These are phyloP conservation scores for Triticum urartu DNA, from an alignment of 176 grass and related monocot species.

Conservation along the genomic window DNA sequence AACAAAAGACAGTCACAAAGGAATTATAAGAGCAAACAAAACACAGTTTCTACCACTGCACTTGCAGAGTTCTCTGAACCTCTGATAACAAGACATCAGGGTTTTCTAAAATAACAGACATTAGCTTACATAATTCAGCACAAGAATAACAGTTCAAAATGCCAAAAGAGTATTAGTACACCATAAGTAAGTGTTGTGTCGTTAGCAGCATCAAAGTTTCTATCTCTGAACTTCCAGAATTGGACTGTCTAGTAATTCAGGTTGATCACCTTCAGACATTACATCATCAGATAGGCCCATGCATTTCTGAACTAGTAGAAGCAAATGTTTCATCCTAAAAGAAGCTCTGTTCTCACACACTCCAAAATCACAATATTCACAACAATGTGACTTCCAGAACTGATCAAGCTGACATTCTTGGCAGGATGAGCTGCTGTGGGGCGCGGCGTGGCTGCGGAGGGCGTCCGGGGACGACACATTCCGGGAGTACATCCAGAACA, in stretches of 20 bases:
- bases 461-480: conserved; percentile 69
- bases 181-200: background rate
- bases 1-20: background rate
- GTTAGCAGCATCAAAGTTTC: background rate
- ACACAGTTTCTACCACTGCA: background rate
- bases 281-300: background rate
- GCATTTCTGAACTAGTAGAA: background rate
- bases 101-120: background rate
- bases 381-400: background rate
- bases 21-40: background rate
- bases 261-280: background rate
- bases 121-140: background rate
- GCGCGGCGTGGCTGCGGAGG: conserved; percentile 81
- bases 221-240: background rate
- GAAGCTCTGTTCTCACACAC: background rate
- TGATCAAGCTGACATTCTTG: background rate
- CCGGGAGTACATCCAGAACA: conserved; percentile 85
- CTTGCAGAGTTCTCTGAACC: background rate
- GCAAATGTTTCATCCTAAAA: background rate
- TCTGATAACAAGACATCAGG: background rate
- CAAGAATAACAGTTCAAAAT: background rate
- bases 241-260: background rate
- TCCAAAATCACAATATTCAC: background rate
- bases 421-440: conserved; percentile 97
- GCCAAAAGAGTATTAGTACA: background rate